phyloP scores from a whole-genome alignment of 345 rosid species.

The Mangifera indica region DNA sequence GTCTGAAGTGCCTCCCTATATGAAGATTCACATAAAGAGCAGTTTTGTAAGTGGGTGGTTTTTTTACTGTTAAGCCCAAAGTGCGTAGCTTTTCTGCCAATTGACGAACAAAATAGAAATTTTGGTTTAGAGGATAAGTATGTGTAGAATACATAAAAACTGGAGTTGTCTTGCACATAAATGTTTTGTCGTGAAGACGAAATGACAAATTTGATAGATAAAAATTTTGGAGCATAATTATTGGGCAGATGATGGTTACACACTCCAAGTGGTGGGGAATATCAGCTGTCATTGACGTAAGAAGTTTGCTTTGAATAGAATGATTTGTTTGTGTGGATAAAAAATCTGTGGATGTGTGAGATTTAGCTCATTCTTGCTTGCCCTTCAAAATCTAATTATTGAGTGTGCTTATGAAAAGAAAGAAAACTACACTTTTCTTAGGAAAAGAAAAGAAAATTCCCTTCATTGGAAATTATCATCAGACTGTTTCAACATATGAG shows the following conservation, averaged over 20 bases:
- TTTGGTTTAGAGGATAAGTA: background rate
- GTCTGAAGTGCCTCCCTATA: background rate
- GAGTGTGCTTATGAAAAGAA: background rate
- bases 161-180: background rate
- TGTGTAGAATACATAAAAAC: background rate
- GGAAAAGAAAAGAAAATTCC: background rate
- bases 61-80: background rate
- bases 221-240: background rate
- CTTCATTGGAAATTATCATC: background rate
- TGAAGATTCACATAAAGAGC: too few relatives aligned
- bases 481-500: too few relatives aligned
- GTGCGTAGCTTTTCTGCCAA: background rate
- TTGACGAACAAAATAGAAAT: background rate
- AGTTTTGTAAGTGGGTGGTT: too few relatives aligned
- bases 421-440: background rate
- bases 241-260: background rate
- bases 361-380: background rate
- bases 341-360: background rate
- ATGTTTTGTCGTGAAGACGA: background rate
- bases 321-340: background rate
- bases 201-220: background rate
- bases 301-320: slow-evolving; percentile 3
- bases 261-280: background rate
- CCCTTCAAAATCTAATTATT: slow-evolving; percentile 7
- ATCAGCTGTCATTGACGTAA: background rate